Evolutionary conservation across 768 basidiomycete species (phyloP), one percentile per base, ranked within the genome.

Genomic region (Phanerochaete carnosa): DNA sequence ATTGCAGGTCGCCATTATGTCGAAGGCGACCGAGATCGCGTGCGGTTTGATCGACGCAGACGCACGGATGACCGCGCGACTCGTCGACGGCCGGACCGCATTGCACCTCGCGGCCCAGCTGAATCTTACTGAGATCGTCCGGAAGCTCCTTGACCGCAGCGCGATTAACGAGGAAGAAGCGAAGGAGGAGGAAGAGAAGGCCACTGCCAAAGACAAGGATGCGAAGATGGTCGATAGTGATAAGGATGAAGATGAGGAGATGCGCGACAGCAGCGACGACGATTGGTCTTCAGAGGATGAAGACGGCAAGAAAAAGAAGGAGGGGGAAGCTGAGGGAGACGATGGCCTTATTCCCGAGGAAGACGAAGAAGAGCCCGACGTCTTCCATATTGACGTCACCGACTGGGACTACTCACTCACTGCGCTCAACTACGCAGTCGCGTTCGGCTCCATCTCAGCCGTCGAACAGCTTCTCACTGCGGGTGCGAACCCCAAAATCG

Each of bases 351-450:
- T 80, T 5, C 79, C 79, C 0, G 83, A 83, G 45, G 83, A 83
- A 64, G 72, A 78, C 5, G 70, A 74, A 3, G 79, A 82, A 46
- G 72, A 73, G 35, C 83, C 83, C 0, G 85, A 87, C 59, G 72
- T 87, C 32, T 73, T 87, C n/a, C 80, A 84, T 46, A 65, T 86
- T 62, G 75, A 85, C 47, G 73, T 75, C 1, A 57, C 75, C 0
- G 85, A 87, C 67, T 88, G 85, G 86, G 86, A 87, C 66, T 78
- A 81, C 58, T 76, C 77, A 3, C 79, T 83, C 61, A 78, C 80
- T 1, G 77, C 86, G 1, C 74, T 87, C 28, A 72, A 73, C 28
- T 83, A 82, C 65, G 85, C 80, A 2, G 77, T 82, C 45, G 66
- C 84, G 4, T 81, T 74, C 25, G 82, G 76, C 1, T 80, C 81